Conservation (phyloP, 495 filamentous ascomycete genomes). For the Chlorociboria aeruginascens region DNA sequence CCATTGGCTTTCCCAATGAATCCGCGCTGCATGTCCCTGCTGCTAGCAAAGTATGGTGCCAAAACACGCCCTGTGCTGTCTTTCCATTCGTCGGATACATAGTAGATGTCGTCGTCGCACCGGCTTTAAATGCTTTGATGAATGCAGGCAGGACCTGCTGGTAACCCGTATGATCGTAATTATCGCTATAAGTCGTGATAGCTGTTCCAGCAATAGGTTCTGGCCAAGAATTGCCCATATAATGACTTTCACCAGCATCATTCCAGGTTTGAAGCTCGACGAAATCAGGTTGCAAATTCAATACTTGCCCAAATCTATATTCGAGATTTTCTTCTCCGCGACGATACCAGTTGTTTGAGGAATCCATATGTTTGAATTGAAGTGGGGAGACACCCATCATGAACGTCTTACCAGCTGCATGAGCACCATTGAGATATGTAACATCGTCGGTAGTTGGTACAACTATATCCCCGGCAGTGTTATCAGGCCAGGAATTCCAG, state of each 20-base stretch:
- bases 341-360: constrained; percentile 28
- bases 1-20: constrained; percentile 7
- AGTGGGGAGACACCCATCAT: constrained; percentile 28
- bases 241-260: constrained; percentile 34
- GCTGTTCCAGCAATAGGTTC: constrained; percentile 19
- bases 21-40: background rate
- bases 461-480: constrained; percentile 13
- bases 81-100: constrained; percentile 13
- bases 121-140: constrained; percentile 25
- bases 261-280: constrained; percentile 28
- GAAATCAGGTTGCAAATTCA: constrained; percentile 20
- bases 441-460: constrained; percentile 16
- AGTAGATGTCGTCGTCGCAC: constrained; percentile 10
- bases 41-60: constrained; percentile 12
- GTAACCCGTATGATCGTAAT: constrained; percentile 22
- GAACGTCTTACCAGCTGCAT: constrained; percentile 22
- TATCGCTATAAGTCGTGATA: constrained; percentile 20
- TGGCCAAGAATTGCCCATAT: constrained; percentile 29
- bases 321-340: constrained; percentile 29
- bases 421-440: constrained; percentile 16
- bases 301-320: constrained; percentile 15
- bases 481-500: constrained; percentile 26
- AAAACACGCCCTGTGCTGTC: constrained; percentile 9
- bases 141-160: constrained; percentile 25
- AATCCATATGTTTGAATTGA: constrained; percentile 30